A percentile compares a stretch with the other conserved stretches of the same genome.
These are phyloP conservation scores for Diaporthe capsici DNA, from an alignment of 2,329 filamentous ascomycete species.

Conservation along the genomic window DNA sequence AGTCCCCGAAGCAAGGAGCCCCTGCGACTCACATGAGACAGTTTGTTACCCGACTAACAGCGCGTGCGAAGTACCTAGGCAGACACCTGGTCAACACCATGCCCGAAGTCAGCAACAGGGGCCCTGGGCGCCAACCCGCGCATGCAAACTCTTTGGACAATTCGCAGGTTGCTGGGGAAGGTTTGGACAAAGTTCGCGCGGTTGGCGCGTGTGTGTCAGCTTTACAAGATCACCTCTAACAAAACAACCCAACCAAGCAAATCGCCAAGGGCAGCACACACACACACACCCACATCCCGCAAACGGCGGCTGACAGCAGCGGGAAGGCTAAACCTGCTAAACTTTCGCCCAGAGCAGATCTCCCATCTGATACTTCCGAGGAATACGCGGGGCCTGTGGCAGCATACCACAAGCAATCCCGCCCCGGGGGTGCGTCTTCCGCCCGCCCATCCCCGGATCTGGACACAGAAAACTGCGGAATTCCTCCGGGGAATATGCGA, in stretches of 20 bases:
- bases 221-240: constrained; percentile 13
- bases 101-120: not conserved
- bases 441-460: not conserved
- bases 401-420: not conserved
- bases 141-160: not conserved
- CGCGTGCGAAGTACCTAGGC: too few relatives aligned
- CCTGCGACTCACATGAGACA: constrained; percentile 14
- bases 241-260: not conserved
- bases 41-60: not conserved
- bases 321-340: not conserved
- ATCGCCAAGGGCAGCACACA: not conserved
- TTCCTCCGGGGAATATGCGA: not conserved
- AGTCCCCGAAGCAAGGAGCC: not conserved
- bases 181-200: constrained; percentile 1
- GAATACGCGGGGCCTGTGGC: not conserved
- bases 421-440: not conserved
- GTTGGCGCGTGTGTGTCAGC: not conserved
- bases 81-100: not conserved
- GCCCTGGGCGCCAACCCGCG: too few relatives aligned
- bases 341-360: not conserved
- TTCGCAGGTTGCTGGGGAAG: not conserved
- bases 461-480: not conserved
- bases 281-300: not conserved
- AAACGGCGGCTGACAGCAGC: not conserved
- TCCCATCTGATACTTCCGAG: constrained; percentile 23